Conservation (phyloP, 2,329 filamentous ascomycete genomes). For the Botryotinia globosa region DNA sequence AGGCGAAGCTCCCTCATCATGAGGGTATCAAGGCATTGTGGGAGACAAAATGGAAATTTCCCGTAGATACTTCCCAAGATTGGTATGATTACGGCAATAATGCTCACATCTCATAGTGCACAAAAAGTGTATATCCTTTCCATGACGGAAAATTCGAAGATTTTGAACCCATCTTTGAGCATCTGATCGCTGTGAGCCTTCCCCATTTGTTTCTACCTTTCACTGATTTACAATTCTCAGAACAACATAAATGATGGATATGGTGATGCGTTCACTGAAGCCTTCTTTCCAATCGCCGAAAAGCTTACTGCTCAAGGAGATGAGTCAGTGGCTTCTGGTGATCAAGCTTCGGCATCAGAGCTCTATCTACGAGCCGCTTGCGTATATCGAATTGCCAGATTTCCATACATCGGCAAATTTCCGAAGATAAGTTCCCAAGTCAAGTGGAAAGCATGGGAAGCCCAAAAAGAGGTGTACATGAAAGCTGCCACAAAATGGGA, state of each 20-base stretch:
- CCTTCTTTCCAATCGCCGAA: slow-evolving; percentile 61
- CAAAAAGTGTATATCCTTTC: slow-evolving; percentile 68
- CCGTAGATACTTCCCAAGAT: slow-evolving; percentile 44
- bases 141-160: slow-evolving; percentile 68
- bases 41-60: slow-evolving; percentile 74
- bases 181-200: slow-evolving; percentile 53
- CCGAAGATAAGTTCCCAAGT: slow-evolving; percentile 42
- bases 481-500: slow-evolving; percentile 55
- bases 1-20: slow-evolving; percentile 28
- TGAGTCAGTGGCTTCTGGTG: slow-evolving; percentile 47
- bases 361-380: slow-evolving; percentile 69
- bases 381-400: slow-evolving; percentile 70
- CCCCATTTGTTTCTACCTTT: not conserved
- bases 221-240: slow-evolving; percentile 32
- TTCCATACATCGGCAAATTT: slow-evolving; percentile 54
- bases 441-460: slow-evolving; percentile 62
- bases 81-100: not conserved
- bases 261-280: slow-evolving; percentile 61
- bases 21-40: slow-evolving; percentile 57
- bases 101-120: slow-evolving; percentile 42
- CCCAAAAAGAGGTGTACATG: slow-evolving; percentile 62
- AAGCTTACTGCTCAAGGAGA: slow-evolving; percentile 53
- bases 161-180: slow-evolving; percentile 66
- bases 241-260: slow-evolving; percentile 63
- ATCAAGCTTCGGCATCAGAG: slow-evolving; percentile 54